These are phyloP conservation scores for Teratosphaeria viscida DNA, from an alignment of 2,329 filamentous ascomycete genomes.

Conservation along the genomic window DNA sequence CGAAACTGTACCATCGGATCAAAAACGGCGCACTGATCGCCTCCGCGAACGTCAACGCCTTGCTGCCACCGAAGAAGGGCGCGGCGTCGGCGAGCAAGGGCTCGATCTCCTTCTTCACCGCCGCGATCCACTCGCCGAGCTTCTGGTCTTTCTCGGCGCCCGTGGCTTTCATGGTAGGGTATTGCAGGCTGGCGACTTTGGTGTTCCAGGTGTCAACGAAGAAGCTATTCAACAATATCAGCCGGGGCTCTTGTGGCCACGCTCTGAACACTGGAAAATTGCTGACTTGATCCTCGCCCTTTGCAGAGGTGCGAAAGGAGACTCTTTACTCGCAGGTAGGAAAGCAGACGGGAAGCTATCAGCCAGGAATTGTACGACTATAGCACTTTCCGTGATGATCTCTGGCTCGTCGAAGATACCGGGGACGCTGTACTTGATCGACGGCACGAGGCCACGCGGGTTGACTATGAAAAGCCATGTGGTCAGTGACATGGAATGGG, in stretches of 20 bases:
- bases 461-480: constrained; percentile 45
- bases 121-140: constrained; percentile 42
- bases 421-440: constrained; percentile 50
- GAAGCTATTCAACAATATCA: background rate
- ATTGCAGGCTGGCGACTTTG: constrained; percentile 46
- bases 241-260: background rate
- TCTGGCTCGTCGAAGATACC: constrained; percentile 34
- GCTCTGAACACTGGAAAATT: constrained; percentile 54
- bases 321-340: constrained; percentile 44
- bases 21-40: constrained; percentile 59
- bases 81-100: constrained; percentile 47
- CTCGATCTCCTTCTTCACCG: constrained; percentile 60
- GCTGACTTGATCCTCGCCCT: constrained; percentile 50
- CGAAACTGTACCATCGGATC: constrained; percentile 46
- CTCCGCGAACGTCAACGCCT: constrained; percentile 61
- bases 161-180: constrained; percentile 36
- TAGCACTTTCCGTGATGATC: constrained; percentile 61
- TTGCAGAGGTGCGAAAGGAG: constrained; percentile 45
- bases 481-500: background rate
- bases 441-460: constrained; percentile 67
- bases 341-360: constrained; percentile 61
- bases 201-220: constrained; percentile 37
- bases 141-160: constrained; percentile 42
- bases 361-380: constrained; percentile 61
- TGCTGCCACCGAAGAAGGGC: constrained; percentile 37